Base-by-base conservation (phyloP, 2,329 filamentous ascomycete species). In the Stachybotrys echinatus region DNA sequence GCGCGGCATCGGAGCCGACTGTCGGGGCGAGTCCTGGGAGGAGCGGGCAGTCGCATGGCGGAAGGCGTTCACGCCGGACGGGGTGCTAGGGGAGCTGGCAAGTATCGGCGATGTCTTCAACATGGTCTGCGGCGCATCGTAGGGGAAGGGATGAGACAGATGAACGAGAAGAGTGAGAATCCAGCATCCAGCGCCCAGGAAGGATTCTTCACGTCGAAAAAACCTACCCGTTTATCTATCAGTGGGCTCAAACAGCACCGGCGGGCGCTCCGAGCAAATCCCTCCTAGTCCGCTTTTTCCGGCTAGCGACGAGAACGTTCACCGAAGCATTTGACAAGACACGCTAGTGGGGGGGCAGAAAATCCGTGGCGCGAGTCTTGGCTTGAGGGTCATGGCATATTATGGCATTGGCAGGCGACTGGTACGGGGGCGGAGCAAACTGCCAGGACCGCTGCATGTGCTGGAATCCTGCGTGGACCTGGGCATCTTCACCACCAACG, bases 91-190 rank as follows among this genome's bases (percentile, higher is more conserved):
- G 58, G 76, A 71, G 61, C 68, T 67, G 63, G 74, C 64, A 61
- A 75, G 68, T 57, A 75, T 69, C 53, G 77, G 77, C 61, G 78
- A 81, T 63, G 76, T 78, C 66, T 77, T 79, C 75, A 81, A 75
- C 79, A 82, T 82, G 73, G 68, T 79, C 71, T 67, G 68, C 67
- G 67, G 66, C 68, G 68, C 74, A 75, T 77, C 65, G 68, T 77
- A 65, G 61, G 64, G 52, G 43, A 48, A 34, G 53, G 23, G 44
- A 43, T 39, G 40, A 46, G 42, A 49, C 47, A 45, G 45, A 23
- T 27, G 18, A 20, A 34, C 14, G 10, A 34, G 14, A 34, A 34
- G 14, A 5, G 14, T 18, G 17, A 10, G 23, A 48, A 48, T 8
- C 10, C 14, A 14, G 27, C 27, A 34, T 34, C 14, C 27, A 34